Evolutionary conservation across 2,329 filamentous ascomycete species (phyloP).

Genomic region (Penicillium sp.): DNA sequence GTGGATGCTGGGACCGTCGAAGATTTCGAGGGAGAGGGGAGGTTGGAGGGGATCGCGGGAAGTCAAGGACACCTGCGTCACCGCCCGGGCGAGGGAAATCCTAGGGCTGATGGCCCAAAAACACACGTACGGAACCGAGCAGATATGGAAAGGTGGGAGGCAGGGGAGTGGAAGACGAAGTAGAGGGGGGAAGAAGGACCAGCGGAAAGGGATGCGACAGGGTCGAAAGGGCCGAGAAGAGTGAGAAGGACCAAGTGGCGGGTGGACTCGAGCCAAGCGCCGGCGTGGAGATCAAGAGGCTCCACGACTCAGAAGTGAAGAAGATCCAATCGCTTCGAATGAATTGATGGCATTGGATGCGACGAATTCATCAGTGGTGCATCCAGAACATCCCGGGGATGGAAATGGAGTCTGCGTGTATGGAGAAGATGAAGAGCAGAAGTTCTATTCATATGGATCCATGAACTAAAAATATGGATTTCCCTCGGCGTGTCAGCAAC

Average conservation of each 20-base stretch:
- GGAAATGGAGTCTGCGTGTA: too few species aligned
- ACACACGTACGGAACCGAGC: slow-evolving; percentile 1
- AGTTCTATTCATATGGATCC: too few species aligned
- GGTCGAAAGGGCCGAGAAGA: slow-evolving; percentile 2
- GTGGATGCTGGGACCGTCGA: slow-evolving; percentile 3
- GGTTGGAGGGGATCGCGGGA: slow-evolving; percentile 17
- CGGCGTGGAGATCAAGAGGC: too few species aligned
- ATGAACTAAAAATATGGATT: too few species aligned
- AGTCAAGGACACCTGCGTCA: slow-evolving; percentile 24
- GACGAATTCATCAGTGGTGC: too few species aligned
- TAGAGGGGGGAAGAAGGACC: slow-evolving; percentile 7
- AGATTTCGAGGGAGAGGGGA: slow-evolving; percentile 1
- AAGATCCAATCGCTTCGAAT: too few species aligned
- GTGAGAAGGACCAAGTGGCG: neutral
- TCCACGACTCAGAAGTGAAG: too few species aligned
- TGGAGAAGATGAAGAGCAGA: too few species aligned
- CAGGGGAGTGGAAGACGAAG: slow-evolving; percentile 2
- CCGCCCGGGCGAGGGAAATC: slow-evolving; percentile 30
- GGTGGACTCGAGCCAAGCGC: neutral
- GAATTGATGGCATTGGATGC: too few species aligned
- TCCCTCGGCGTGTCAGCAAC: too few species aligned
- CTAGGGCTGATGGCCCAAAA: slow-evolving; percentile 30
- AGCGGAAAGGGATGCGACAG: slow-evolving; percentile 7
- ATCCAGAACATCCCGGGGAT: too few species aligned
- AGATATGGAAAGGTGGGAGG: slow-evolving; percentile 6